These are phyloP conservation scores for Fusarium fujikuroi DNA, from an alignment of 2,329 filamentous ascomycete genomes.

Conservation along the genomic window DNA sequence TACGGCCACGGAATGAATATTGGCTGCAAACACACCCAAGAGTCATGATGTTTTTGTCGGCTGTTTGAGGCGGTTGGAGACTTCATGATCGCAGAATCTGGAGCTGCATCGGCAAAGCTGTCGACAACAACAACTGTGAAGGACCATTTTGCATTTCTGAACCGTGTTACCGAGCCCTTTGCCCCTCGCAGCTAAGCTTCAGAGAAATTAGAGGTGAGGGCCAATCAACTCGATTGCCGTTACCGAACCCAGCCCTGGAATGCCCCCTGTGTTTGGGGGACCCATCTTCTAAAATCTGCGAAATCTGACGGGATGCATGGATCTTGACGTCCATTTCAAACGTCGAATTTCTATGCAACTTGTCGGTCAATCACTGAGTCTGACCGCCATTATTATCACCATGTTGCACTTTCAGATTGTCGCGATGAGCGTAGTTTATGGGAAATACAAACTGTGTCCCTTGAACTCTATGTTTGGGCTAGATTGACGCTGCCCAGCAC, in stretches of 20 bases:
- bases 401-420: neutral
- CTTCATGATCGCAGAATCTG: too few species aligned
- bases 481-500: neutral
- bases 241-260: neutral
- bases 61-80: too few species aligned
- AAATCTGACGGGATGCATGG: neutral
- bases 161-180: neutral
- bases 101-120: neutral
- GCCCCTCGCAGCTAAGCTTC: neutral
- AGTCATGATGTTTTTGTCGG: neutral
- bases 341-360: neutral
- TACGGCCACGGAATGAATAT: neutral
- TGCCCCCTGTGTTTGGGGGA: neutral
- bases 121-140: neutral
- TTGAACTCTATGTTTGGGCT: neutral
- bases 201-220: neutral
- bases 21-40: neutral
- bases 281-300: neutral
- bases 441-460: neutral
- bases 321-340: neutral
- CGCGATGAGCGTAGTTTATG: neutral
- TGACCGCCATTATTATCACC: neutral
- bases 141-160: neutral
- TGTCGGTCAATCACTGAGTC: neutral
- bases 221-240: neutral